Evolutionary conservation across 2,329 filamentous ascomycete genomes (phyloP), one percentile per base, ranked within the genome.

Genomic region (Talaromyces albobiverticillius): DNA sequence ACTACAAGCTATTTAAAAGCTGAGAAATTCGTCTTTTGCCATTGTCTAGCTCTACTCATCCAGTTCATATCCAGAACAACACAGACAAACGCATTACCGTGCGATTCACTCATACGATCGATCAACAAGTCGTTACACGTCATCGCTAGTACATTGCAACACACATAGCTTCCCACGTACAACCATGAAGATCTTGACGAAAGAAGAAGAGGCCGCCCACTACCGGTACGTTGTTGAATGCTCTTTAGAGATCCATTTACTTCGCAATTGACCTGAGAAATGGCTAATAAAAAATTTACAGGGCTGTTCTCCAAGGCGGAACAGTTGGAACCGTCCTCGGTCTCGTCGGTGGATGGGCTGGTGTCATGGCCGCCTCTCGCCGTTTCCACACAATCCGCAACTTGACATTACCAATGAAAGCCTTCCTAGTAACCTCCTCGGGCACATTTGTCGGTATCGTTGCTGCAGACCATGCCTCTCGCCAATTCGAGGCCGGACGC

Each of bases 161-260:
- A 6, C 13, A 43, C 18, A 51, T 13, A 36, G 11, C 5, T n/a
- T 20, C 36, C n/a, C n/a, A n/a, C n/a, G n/a, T n/a, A n/a, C n/a
- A n/a, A 80, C 48, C 59, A 99, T 97, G 94, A 97, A 96, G 87
- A 80, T 97, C 69, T 82, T 97, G 70, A 95, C 89, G 65, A 90
- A 93, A 71, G 90, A 96, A 83, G 90, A 96, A 77, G 92, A 96
- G 76, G 72, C 80, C 57, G 89, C 83, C 51, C 92, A 96, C 82
- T 96, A 95, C 82, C 76, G 79, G 82, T 85, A 74, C 10, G 53
- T 22, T 16, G 23, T 20, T n/a, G n/a, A n/a, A n/a, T n/a, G n/a
- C n/a, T n/a, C n/a, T n/a, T n/a, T n/a, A n/a, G n/a, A n/a, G n/a
- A 26, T 22, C 25, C 3, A 42, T 14, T 14, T 7, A n/a, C 14